A percentile compares a stretch with the other conserved stretches of the same genome.
Conservation (phyloP, 257 asterid species). For the Plantago ovata region DNA sequence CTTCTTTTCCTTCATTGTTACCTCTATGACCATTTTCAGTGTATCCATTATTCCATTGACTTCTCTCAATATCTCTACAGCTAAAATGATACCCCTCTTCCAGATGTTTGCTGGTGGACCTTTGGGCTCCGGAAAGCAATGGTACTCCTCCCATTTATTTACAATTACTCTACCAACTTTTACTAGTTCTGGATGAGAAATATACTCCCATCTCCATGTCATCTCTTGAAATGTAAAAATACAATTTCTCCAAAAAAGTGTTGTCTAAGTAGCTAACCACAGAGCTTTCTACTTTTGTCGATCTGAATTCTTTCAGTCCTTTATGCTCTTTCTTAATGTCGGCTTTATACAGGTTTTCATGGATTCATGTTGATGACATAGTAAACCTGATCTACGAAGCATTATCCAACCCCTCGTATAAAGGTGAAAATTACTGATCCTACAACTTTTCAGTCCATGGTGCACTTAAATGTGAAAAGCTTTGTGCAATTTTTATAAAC, state of each 20-base stretch:
- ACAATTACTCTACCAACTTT: no score
- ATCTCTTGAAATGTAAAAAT: neutral
- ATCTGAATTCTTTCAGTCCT: no score
- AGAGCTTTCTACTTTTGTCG: no score
- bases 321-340: neutral
- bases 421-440: constrained; percentile 36
- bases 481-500: no score
- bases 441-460: neutral
- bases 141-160: constrained; percentile 52
- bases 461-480: neutral
- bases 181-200: neutral
- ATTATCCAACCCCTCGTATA: constrained; percentile 66
- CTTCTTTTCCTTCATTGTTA: neutral
- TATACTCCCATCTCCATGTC: neutral
- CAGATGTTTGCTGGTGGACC: constrained; percentile 98
- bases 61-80: constrained; percentile 37
- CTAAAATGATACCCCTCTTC: constrained; percentile 92
- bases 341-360: constrained; percentile 66
- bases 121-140: constrained; percentile 87
- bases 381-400: constrained; percentile 82
- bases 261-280: no score
- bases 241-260: no score
- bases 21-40: neutral
- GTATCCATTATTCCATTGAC: constrained; percentile 4
- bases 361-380: constrained; percentile 91